Evolutionary conservation across 495 filamentous ascomycete genomes (phyloP).

Genomic region (Clavariopsis aquatica): DNA sequence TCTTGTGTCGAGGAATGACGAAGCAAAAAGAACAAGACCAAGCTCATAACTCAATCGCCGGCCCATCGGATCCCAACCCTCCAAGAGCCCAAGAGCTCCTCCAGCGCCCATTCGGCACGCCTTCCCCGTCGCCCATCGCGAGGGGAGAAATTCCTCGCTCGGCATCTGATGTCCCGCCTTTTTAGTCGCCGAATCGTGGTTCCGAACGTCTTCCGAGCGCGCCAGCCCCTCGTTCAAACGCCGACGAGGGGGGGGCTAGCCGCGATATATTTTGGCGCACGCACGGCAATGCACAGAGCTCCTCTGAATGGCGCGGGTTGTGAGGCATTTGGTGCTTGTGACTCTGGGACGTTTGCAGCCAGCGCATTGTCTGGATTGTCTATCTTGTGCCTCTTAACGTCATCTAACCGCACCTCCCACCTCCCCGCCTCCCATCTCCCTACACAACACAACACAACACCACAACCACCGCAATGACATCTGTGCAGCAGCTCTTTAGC

Average conservation of each 20-base stretch:
- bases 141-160: constrained; percentile 18
- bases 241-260: neutral
- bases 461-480: constrained; percentile 40
- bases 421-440: neutral
- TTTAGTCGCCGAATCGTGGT: neutral
- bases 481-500: constrained; percentile 46
- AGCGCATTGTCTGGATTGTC: neutral
- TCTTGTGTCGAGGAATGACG: neutral
- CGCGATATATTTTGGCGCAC: neutral
- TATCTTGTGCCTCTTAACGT: neutral
- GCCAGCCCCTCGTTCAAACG: neutral
- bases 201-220: neutral
- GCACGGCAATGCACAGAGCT: neutral
- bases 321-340: neutral
- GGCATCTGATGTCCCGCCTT: neutral
- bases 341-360: neutral
- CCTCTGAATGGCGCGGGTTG: neutral
- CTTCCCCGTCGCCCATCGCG: neutral
- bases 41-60: neutral
- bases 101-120: neutral
- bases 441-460: neutral
- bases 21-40: neutral
- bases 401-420: neutral
- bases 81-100: neutral
- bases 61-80: too few relatives aligned